phyloP scores from a whole-genome alignment of 345 rosid species.

The Bretschneidera sinensis region DNA sequence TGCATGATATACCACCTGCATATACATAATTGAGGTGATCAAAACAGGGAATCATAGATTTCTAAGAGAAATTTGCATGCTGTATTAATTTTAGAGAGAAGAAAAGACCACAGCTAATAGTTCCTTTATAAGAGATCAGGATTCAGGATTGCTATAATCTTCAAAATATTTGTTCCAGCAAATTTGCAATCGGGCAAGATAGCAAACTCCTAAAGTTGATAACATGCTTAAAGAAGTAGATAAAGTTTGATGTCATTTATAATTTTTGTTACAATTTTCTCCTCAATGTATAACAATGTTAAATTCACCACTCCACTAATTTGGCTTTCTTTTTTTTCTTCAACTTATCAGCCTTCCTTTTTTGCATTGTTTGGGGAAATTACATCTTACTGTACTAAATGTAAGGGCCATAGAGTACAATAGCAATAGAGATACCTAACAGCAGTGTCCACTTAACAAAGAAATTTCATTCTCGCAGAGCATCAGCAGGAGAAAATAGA shows the following conservation, averaged over 20 bases:
- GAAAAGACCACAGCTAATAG: background rate
- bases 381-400: background rate
- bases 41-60: conserved; percentile 1
- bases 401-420: background rate
- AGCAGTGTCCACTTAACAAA: background rate
- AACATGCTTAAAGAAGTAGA: too few relatives aligned
- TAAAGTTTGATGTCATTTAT: background rate
- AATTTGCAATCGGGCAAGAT: background rate
- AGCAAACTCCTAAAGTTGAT: background rate
- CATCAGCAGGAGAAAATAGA: background rate
- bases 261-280: too few relatives aligned
- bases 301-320: too few relatives aligned
- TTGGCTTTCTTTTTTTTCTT: too few relatives aligned
- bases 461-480: background rate
- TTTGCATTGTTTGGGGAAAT: background rate
- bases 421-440: background rate
- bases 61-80: background rate
- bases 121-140: background rate
- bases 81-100: background rate
- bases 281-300: too few relatives aligned
- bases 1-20: conserved; percentile 58
- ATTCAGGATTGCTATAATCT: background rate
- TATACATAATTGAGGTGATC: background rate
- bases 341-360: too few relatives aligned
- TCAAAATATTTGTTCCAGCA: background rate